Evolutionary conservation across 352 stramenopile species (phyloP).

Genomic region (Globisporangium paddicum): DNA sequence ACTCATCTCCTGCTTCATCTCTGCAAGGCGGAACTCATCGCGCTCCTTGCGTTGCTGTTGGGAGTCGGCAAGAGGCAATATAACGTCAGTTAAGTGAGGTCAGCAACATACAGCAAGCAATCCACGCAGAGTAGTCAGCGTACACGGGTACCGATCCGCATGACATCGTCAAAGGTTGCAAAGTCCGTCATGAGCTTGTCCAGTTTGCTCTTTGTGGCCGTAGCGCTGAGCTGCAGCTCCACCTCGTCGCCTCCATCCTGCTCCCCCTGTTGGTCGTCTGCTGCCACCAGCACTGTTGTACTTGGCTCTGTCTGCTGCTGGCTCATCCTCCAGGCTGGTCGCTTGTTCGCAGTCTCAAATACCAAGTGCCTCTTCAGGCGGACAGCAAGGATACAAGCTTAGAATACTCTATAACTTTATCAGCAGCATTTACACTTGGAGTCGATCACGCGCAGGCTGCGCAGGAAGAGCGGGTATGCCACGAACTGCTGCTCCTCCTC

Average conservation of each 20-base stretch:
- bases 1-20: slow-evolving; percentile 91
- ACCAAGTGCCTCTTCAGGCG: background rate
- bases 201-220: slow-evolving; percentile 77
- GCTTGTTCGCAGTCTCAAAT: background rate
- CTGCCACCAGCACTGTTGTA: background rate
- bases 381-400: too few relatives aligned
- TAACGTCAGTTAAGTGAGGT: background rate
- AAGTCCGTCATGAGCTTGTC: slow-evolving; percentile 86
- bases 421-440: slow-evolving; percentile 16
- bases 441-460: slow-evolving; percentile 65
- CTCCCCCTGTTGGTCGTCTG: slow-evolving; percentile 7
- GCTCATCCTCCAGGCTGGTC: background rate
- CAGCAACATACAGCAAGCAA: background rate
- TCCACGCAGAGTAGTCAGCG: background rate
- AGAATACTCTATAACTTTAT: slow-evolving; percentile 18
- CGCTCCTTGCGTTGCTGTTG: slow-evolving; percentile 86
- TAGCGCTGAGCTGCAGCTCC: slow-evolving; percentile 41
- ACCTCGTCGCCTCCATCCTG: slow-evolving; percentile 5
- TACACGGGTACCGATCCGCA: slow-evolving; percentile 80
- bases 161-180: slow-evolving; percentile 81
- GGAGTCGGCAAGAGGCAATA: background rate
- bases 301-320: background rate
- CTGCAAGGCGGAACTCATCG: slow-evolving; percentile 90
- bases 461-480: slow-evolving; percentile 69
- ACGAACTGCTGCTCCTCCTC: slow-evolving; percentile 27